Base-by-base conservation (phyloP, 768 basidiomycete species). In the Mycena vitilis region DNA sequence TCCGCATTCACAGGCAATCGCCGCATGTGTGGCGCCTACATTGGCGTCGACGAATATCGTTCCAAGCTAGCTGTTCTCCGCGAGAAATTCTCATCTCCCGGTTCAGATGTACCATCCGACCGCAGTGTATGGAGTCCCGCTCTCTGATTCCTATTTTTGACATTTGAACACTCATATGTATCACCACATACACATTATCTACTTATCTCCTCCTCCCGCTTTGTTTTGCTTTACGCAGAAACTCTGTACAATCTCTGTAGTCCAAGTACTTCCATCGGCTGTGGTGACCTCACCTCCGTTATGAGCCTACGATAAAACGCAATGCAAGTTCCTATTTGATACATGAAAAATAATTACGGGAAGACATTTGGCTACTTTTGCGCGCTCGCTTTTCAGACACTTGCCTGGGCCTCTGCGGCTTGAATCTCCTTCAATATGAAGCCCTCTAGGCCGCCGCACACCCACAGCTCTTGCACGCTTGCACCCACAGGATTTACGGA, bases 401-500 rank as follows among this genome's bases (percentile, higher is more conserved):
- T 13, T n/a, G 45, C 2, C 25, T 30, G 30, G 60, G 49, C 76
- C 65, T 57, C 63, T 81, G 79, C 9, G 77, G 76, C 63, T 68
- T 82, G 82, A 58, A 94, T 91, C 72, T 87, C 85, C 78, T 94
- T 94, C 73, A 95, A 79, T 57, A 98, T 94, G 77, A 90, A 98
- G 2, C 95, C 95, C 75, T 99, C 97, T 64, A 99, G 79, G 9
- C 96, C 96, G 10, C 95, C 96, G 71, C 95, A 96, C 16, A 96
- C 85, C 98, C 98, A 99, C 49, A 99, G 82, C 80, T 99, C 97
- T 82, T 99, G 98, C 55, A 99, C 97, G 77, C 96, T 98, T 52
- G 89, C 83, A 12, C 98, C 98, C 8, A 99, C 91, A 12, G 91
- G 88, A 44, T 92, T 88, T 18, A 95, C 86, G 20, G 75, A 71